Evolutionary conservation across 31 red algal genomes (phyloP), one percentile per base, ranked within the genome.

Genomic region (Bonnemaisonia californica): DNA sequence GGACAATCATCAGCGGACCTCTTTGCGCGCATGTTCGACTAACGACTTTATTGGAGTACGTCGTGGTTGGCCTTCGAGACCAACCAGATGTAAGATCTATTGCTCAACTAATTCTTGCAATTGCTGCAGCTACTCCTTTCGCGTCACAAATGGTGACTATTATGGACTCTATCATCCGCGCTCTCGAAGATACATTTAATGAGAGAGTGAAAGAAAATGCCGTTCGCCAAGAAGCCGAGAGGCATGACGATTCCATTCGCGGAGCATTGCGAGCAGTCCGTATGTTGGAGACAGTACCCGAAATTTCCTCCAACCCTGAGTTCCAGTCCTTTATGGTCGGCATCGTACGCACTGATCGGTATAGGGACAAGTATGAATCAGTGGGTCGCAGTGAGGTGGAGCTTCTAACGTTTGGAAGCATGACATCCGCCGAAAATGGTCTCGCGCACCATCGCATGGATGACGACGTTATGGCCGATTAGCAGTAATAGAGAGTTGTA

Each of bases 171-270:
- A 85, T 95, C 26, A 71, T 89, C 7, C 41, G 40, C 40, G 94
- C 84, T 3, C 75, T 97, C 22, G 76, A 81, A 27, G 80, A 73
- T 19, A 91, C 81, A 5, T 84, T 97, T 13, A 92, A 62, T 55
- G 89, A 90, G 66, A 74, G 78, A 54, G 39, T 92, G 12, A 93
- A 98, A 56, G 79, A 86, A 39, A 98, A 98, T 65, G 87, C 95
- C 38, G 95, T 98, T 1, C 79, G 89, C 26, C 95, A 98, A 54
- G 91, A 98, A 75, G 41, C 82, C 13, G 87, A 94, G 42, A 79
- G 89, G 30, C 87, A 98, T 69, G 92, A 94, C 23, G 95, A 92
- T 18, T 87, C 88, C 11, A 91, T 96, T 24, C 54, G 82, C 1
- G 87, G 93, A 23, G 87, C 86, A 3, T 61, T 95, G 60, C 73